These are phyloP conservation scores for Aureobasidium sp. DNA, from an alignment of 2,329 filamentous ascomycete genomes.

Conservation along the genomic window DNA sequence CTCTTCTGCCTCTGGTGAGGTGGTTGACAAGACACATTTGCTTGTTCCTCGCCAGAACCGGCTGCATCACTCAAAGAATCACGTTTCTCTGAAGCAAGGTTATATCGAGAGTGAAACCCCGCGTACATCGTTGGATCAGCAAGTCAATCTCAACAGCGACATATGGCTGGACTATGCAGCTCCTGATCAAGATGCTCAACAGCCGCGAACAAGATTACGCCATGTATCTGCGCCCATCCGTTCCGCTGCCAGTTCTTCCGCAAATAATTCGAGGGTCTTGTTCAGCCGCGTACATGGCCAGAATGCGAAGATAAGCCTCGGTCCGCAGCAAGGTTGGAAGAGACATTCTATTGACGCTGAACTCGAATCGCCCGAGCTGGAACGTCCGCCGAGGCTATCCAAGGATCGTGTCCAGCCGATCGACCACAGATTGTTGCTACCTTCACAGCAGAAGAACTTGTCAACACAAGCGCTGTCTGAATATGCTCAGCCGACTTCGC, in stretches of 20 bases:
- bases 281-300: not conserved
- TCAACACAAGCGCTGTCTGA: not conserved
- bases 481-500: not conserved
- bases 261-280: not conserved
- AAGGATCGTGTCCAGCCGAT: not conserved
- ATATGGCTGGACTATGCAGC: slow-evolving; percentile 8
- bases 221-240: slow-evolving; percentile 10
- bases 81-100: not conserved
- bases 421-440: not conserved
- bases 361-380: slow-evolving; percentile 11
- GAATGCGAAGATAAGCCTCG: not conserved
- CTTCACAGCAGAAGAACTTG: not conserved
- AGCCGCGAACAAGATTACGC: not conserved
- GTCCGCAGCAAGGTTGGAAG: slow-evolving; percentile 8
- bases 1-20: not conserved
- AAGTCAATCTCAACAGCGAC: not conserved
- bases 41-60: slow-evolving; percentile 7
- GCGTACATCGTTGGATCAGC: not conserved
- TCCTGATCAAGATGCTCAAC: not conserved
- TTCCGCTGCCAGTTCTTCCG: not conserved
- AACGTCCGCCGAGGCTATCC: not conserved
- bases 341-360: slow-evolving; percentile 12
- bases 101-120: not conserved
- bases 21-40: not conserved
- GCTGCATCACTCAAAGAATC: not conserved